phyloP scores from a whole-genome alignment of 2,329 filamentous ascomycete genomes.

The Aspergillus sclerotialis region DNA sequence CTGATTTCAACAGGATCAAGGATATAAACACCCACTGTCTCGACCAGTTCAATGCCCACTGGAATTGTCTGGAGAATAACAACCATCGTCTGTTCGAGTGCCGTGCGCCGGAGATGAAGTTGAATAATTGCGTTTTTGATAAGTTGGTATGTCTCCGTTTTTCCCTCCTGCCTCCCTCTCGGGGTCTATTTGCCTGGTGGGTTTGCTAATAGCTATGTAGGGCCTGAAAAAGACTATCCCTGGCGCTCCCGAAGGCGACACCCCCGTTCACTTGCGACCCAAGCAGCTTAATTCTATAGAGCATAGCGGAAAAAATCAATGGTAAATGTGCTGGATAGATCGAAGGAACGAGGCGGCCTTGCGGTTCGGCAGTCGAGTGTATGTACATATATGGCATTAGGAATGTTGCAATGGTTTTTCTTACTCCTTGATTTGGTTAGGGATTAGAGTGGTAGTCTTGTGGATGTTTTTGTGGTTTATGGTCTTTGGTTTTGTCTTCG shows the following conservation, averaged over 20 bases:
- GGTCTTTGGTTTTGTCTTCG: too few relatives aligned
- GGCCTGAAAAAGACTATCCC: conserved; percentile 77
- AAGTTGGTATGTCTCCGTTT: conserved; percentile 65
- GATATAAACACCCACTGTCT: conserved; percentile 96
- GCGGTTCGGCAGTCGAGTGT: too few relatives aligned
- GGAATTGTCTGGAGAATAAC: conserved; percentile 92
- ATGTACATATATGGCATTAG: conserved; percentile 36
- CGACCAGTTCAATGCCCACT: conserved; percentile 84
- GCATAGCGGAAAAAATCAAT: too few relatives aligned
- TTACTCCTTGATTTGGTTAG: conserved; percentile 1
- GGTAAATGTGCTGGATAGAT: too few relatives aligned
- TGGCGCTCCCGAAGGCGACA: conserved; percentile 61
- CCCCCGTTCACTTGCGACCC: conserved; percentile 66
- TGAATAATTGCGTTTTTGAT: conserved; percentile 94
- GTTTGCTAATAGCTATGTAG: too few relatives aligned
- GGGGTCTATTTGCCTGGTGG: too few relatives aligned
- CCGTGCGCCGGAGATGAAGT: conserved; percentile 73
- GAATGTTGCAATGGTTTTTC: conserved; percentile 27
- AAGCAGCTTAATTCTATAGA: conserved; percentile 39
- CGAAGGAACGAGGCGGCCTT: too few relatives aligned
- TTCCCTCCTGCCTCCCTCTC: too few relatives aligned
- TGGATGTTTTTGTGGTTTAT: too few relatives aligned
- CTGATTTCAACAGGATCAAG: conserved; percentile 58
- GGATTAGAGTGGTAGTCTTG: too few relatives aligned
- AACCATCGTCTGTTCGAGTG: conserved; percentile 98